Evolutionary conservation across 2,329 filamentous ascomycete genomes (phyloP).

Genomic region (Dothideomycetes sp.): DNA sequence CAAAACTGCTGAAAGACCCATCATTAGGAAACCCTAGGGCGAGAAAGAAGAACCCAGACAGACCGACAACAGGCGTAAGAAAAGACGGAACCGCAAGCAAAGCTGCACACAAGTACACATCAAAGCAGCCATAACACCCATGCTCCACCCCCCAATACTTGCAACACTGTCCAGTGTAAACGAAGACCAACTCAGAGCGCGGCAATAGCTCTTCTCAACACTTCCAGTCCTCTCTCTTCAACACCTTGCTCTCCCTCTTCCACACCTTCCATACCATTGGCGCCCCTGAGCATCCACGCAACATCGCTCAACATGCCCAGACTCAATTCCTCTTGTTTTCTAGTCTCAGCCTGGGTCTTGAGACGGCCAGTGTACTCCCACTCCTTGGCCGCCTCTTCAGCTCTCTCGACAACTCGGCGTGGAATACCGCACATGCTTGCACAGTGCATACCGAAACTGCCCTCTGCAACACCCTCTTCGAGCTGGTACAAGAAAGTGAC

Average conservation of each 20-base stretch:
- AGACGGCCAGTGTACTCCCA: slow-evolving; percentile 93
- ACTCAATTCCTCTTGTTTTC: slow-evolving; percentile 69
- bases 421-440: slow-evolving; percentile 96
- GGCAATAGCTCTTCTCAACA: slow-evolving; percentile 46
- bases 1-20: too few species aligned
- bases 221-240: slow-evolving; percentile 42
- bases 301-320: slow-evolving; percentile 83
- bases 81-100: too few species aligned
- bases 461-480: slow-evolving; percentile 86
- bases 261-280: slow-evolving; percentile 18
- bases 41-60: too few species aligned
- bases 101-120: too few species aligned
- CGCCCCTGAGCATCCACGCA: slow-evolving; percentile 59
- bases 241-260: slow-evolving; percentile 26
- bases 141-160: too few species aligned
- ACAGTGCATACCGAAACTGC: slow-evolving; percentile 98
- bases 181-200: too few species aligned
- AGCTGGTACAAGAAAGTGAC: slow-evolving; percentile 96
- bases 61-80: too few species aligned
- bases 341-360: slow-evolving; percentile 61
- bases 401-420: slow-evolving; percentile 66
- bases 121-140: too few species aligned
- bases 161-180: too few species aligned
- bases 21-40: too few species aligned
- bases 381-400: slow-evolving; percentile 76